Evolutionary conservation across 768 basidiomycete species (phyloP).

Genomic region (Tricholoma sp.): DNA sequence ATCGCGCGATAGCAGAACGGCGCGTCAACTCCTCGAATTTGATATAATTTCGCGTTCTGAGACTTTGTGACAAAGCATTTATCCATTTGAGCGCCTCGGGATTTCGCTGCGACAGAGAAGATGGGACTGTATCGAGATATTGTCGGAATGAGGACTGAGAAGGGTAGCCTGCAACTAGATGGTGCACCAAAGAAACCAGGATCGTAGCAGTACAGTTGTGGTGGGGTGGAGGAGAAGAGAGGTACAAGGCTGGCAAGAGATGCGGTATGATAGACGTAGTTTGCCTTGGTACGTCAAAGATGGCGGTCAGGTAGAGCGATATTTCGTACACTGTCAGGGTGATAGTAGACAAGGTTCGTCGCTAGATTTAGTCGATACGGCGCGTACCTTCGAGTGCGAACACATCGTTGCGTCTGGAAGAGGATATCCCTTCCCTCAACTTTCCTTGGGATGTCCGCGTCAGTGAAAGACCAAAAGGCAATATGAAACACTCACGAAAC

Average conservation of each 20-base stretch:
- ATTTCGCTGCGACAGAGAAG: constrained; percentile 29
- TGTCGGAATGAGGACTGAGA: constrained; percentile 57
- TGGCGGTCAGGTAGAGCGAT: constrained; percentile 57
- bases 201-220: constrained; percentile 23
- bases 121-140: constrained; percentile 36
- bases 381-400: constrained; percentile 66
- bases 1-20: constrained; percentile 13
- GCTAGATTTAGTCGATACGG: not conserved
- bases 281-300: constrained; percentile 61
- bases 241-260: constrained; percentile 48
- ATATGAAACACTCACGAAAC: constrained; percentile 43
- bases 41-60: constrained; percentile 53
- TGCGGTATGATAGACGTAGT: constrained; percentile 57
- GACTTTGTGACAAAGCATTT: constrained; percentile 38
- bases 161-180: constrained; percentile 54
- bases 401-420: constrained; percentile 51
- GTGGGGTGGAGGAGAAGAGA: constrained; percentile 19
- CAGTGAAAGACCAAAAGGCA: not conserved
- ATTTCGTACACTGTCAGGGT: constrained; percentile 59
- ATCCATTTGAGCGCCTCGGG: constrained; percentile 48
- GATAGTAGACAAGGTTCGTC: not conserved
- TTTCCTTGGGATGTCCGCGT: constrained; percentile 45
- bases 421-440: constrained; percentile 66
- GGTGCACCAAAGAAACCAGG: constrained; percentile 53
- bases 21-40: constrained; percentile 43